These are phyloP conservation scores for Pulveroboletus sp. DNA, from an alignment of 768 basidiomycete genomes.

Conservation along the genomic window DNA sequence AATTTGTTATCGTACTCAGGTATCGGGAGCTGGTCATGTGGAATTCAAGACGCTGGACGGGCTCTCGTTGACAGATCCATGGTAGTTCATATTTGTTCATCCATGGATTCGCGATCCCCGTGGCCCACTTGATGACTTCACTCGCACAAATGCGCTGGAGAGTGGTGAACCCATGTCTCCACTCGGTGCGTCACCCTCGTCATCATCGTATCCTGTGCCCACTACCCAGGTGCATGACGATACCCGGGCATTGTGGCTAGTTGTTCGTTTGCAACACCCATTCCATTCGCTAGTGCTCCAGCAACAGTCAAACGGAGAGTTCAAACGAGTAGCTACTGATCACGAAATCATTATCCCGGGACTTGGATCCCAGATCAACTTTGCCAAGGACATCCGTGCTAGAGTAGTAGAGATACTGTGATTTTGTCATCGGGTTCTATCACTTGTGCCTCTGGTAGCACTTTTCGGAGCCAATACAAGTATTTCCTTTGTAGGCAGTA, in stretches of 20 bases:
- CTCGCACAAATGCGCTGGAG: neutral
- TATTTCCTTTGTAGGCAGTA: too few relatives aligned
- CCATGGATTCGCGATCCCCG: conserved; percentile 13
- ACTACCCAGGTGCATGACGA: neutral
- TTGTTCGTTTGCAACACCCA: neutral
- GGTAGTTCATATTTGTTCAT: conserved; percentile 4
- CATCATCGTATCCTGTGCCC: too few relatives aligned
- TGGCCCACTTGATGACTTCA: neutral
- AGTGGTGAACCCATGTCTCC: neutral
- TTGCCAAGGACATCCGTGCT: neutral
- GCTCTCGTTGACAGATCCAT: neutral
- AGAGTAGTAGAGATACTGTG: neutral
- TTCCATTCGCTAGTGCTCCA: conserved; percentile 6
- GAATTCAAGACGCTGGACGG: conserved; percentile 2
- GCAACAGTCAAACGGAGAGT: neutral
- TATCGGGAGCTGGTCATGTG: neutral
- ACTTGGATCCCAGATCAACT: neutral
- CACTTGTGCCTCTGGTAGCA: too few relatives aligned
- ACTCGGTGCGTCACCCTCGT: neutral
- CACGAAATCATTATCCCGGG: neutral
- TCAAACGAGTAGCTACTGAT: conserved; percentile 19
- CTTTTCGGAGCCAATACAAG: too few relatives aligned
- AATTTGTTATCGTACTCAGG: conserved; percentile 1
- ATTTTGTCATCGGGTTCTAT: neutral
- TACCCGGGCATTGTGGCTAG: neutral